Percentiles rank a stretch among this genome's conserved stretches.
Conservation (phyloP, 176 grass and related monocot genomes). For the Carex cristatella region DNA sequence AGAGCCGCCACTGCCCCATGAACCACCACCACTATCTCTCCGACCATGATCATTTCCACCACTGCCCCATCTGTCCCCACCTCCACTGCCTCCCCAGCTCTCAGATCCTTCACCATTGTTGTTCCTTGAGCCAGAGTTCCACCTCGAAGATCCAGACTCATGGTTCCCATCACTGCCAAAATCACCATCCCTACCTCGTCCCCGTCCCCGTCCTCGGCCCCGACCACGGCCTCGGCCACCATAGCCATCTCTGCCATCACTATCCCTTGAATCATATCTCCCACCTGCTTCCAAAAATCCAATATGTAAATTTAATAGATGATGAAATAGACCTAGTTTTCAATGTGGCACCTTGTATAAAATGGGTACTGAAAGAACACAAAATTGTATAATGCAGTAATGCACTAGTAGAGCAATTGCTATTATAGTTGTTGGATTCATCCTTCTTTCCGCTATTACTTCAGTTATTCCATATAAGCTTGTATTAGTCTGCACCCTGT, state of each 20-base stretch:
- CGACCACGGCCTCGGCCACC: conserved; percentile 37
- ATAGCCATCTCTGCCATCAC: conserved; percentile 34
- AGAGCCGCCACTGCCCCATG: conserved; percentile 13
- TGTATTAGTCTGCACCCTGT: not conserved
- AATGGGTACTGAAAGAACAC: not conserved
- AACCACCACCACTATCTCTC: conserved; percentile 23
- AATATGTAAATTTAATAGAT: not conserved
- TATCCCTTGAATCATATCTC: conserved; percentile 71
- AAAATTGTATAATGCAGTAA: not conserved
- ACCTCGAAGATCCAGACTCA: conserved; percentile 23
- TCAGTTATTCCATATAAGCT: not conserved
- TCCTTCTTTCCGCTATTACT: not conserved
- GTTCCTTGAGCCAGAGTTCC: conserved; percentile 30
- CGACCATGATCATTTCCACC: conserved; percentile 30
- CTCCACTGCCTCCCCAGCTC: conserved; percentile 24
- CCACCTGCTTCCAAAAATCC: conserved; percentile 40
- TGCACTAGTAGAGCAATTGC: not conserved
- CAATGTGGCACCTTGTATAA: no score
- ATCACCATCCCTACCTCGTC: conserved; percentile 41
- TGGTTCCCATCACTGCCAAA: conserved; percentile 34
- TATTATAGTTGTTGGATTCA: not conserved
- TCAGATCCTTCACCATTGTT: conserved; percentile 16
- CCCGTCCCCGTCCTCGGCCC: conserved; percentile 39
- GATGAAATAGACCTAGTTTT: not conserved
- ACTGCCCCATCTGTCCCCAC: conserved; percentile 21